Base-by-base conservation (phyloP, 2,329 filamentous ascomycete genomes). In the Cladosporium sp. region DNA sequence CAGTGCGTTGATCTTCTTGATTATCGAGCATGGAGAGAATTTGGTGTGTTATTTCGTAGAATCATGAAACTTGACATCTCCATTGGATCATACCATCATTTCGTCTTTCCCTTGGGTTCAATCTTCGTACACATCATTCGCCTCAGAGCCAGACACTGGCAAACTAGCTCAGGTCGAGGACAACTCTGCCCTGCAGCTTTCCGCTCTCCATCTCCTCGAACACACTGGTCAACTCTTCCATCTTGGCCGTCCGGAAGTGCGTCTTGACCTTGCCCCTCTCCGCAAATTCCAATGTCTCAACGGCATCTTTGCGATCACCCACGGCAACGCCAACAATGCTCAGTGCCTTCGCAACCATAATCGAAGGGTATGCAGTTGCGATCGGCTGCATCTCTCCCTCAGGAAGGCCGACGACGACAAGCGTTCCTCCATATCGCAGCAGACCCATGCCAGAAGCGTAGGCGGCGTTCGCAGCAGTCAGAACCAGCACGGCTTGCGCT, bases 401-500 rank as follows among this genome's bases (percentile, higher is more conserved):
- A 0, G 78, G 78, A 28, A 80, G 67, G 30, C 78, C 78, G 8
- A 81, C 77, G 43, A 74, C 76, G 0, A 79, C 78, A 0, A 79
- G 67, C 0, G 73, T 71, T 3, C 78, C 78, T 25, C 76, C 75
- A 52, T 79, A 78, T 5, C 75, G 70, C 19, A 80, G 69, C 51
- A 80, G 61, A 4, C 73, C 70, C 60, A 76, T 66, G 1, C 70
- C 71, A 17, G 63, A 68, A 1, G 70, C 76, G 61, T 81, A 81
- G 7, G 78, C 78, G 6, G 63, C 73, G 61, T 81, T 80, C 38
- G 75, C 75, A 1, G 77, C 76, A 0, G 78, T 80, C 34, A 79
- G 70, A 0, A 88, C 82, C 17, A 88, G 71, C 1, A 84, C 85
- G 1, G 83, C 82, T 60, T 84, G 80, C 0, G 83, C 85, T 28